A percentile compares a stretch with the other conserved stretches of the same genome.
phyloP scores from a whole-genome alignment of 345 rosid species.

The Camelina laxa region DNA sequence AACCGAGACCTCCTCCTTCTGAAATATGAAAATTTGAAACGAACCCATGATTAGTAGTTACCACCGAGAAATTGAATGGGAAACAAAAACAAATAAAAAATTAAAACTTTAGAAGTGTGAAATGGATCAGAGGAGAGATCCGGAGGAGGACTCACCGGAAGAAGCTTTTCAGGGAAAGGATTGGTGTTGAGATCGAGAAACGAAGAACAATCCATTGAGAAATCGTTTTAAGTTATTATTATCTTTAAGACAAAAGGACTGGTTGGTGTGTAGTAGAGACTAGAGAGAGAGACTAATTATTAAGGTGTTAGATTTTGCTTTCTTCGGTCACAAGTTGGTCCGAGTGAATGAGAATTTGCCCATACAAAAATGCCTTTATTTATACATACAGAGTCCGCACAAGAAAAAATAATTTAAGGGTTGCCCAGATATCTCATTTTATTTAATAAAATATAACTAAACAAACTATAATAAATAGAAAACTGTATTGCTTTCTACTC shows the following conservation, averaged over 20 bases:
- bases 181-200: slow-evolving; percentile 63
- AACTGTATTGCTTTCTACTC: too few relatives aligned
- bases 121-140: neutral
- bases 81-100: neutral
- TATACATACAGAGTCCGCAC: slow-evolving; percentile 22
- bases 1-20: slow-evolving; percentile 47
- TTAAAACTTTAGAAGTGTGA: neutral
- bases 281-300: neutral
- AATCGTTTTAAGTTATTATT: neutral
- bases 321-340: slow-evolving; percentile 41
- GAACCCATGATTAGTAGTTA: slow-evolving; percentile 30
- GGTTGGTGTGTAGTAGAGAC: slow-evolving; percentile 20
- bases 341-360: slow-evolving; percentile 43
- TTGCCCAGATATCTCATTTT: too few relatives aligned
- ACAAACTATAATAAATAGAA: too few relatives aligned
- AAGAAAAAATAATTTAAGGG: neutral
- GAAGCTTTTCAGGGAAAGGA: slow-evolving; percentile 39
- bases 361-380: slow-evolving; percentile 6
- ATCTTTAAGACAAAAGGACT: slow-evolving; percentile 21
- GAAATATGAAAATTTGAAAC: slow-evolving; percentile 14
- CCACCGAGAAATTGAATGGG: neutral
- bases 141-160: slow-evolving; percentile 53
- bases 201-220: slow-evolving; percentile 41
- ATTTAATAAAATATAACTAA: too few relatives aligned
- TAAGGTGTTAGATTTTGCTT: slow-evolving; percentile 31